Base-by-base conservation (phyloP, 108 stramenopile species). In the Skeletonema marinoi region DNA sequence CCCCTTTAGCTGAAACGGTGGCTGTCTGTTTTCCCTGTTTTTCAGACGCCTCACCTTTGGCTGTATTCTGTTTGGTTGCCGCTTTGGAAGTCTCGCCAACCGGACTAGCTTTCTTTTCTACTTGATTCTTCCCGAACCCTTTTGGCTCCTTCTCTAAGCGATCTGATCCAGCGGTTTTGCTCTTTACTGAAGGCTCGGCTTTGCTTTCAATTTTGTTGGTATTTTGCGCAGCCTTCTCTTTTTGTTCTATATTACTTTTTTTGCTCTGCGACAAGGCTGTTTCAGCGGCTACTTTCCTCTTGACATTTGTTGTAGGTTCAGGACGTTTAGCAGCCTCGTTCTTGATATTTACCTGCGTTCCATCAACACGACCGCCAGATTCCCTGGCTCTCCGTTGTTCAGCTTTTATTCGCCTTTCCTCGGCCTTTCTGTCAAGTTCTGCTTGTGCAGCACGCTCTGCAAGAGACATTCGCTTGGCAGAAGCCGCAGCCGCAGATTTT, bases 371-470 rank as follows among this genome's bases (percentile, higher is more conserved):
- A 46, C 14, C 16, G 16, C 16, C 44, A 46, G 44, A 3, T 46
- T 46, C 44, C 16, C 44, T 46, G 16, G 44, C 63, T 21, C 38
- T 38, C 1, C 63, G 63, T 29, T 35, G 36, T 38, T 39, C 63
- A 19, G 63, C 63, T 7, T 38, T 64, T 64, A 11, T 9, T 6
- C 10, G 30, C 63, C 25, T 64, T 38, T 64, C 63, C 38, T 39
- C 8, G 4, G 38, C 63, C 32, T 64, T 64, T 39, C 63, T 35
- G 36, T 64, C 63, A 25, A 19, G 31, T 39, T 64, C 63, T 30
- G 63, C 63, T 38, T 64, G 38, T 17, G 63, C 63, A 19, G 63
- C 63, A 35, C 63, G 63, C 38, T 64, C 63, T 38, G 63, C 63
- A 11, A 64, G 12, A 38, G 63, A 64, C 63, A 64, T 64, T 2